Conservation (phyloP, 768 basidiomycete species). For the Lactifluus pinguis region DNA sequence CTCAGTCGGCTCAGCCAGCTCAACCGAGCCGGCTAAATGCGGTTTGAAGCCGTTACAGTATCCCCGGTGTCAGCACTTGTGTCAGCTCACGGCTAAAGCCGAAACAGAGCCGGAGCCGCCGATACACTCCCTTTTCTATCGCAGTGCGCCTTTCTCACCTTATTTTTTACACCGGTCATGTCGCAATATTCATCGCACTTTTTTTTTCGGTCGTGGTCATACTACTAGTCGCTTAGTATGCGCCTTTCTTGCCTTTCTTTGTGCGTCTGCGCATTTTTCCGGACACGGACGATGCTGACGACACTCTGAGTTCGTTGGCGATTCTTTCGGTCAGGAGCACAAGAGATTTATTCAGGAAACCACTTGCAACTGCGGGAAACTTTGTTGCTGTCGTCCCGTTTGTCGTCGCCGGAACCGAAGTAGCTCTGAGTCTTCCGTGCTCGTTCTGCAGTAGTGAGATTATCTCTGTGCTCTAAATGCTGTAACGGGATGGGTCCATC, state of each 20-base stretch:
- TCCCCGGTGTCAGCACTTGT: too few relatives aligned
- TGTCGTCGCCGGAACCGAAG: conserved; percentile 55
- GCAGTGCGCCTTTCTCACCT: conserved; percentile 62
- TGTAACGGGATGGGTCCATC: too few relatives aligned
- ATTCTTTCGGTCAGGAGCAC: conserved; percentile 50
- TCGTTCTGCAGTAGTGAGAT: conserved; percentile 36
- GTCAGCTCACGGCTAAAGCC: too few relatives aligned
- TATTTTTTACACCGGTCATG: background rate
- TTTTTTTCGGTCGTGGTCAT: background rate
- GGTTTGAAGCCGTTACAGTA: too few relatives aligned
- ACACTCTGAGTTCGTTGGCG: conserved; percentile 26
- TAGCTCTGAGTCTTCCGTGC: conserved; percentile 54
- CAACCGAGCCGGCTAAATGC: too few relatives aligned
- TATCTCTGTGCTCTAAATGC: too few relatives aligned
- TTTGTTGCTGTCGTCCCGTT: conserved; percentile 51
- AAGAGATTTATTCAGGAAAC: conserved; percentile 61
- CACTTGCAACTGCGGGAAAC: conserved; percentile 77
- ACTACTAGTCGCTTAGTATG: conserved; percentile 61
- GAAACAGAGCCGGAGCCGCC: too few relatives aligned
- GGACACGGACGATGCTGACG: conserved; percentile 36
- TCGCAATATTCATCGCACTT: background rate
- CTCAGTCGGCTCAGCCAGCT: too few relatives aligned
- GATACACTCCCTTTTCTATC: too few relatives aligned
- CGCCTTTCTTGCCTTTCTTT: conserved; percentile 49
- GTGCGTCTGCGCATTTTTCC: conserved; percentile 47